Percentiles rank a stretch among this genome's conserved stretches.
Conservation (phyloP, 805 yeast genomes). For the Ogataea philodendri region DNA sequence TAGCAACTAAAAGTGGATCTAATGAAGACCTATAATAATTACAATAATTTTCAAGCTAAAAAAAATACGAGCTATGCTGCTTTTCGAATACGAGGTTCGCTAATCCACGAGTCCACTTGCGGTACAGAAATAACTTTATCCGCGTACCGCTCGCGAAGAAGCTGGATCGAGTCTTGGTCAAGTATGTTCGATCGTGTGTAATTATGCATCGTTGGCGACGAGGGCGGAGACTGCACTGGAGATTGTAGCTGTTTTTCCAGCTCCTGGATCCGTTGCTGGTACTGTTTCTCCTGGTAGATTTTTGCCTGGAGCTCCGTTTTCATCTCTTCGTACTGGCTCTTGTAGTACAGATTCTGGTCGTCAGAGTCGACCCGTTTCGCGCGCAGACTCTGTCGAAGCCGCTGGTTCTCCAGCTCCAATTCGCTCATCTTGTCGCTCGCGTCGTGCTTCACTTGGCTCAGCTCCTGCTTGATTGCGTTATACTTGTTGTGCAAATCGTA, state of each 20-base stretch:
- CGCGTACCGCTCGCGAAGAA: conserved; percentile 15
- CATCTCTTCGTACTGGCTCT: conserved; percentile 22
- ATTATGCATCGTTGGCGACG: background rate
- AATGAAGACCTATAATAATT: too few relatives aligned
- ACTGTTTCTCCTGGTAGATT: conserved; percentile 12
- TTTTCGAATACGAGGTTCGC: conserved; percentile 17
- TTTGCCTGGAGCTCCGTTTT: conserved; percentile 12
- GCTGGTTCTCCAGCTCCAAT: conserved; percentile 12
- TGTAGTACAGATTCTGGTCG: conserved; percentile 15
- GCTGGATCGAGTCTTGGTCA: conserved; percentile 21
- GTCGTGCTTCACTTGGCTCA: conserved; percentile 5
- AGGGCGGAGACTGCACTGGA: background rate
- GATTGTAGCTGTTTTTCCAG: conserved; percentile 5
- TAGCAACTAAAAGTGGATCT: too few relatives aligned
- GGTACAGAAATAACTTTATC: conserved; percentile 14
- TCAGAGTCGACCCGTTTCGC: conserved; percentile 5
- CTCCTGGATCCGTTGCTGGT: conserved; percentile 9
- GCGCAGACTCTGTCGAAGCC: conserved; percentile 12
- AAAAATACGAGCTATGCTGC: background rate
- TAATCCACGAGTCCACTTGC: conserved; percentile 17
- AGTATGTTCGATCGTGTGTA: conserved; percentile 8
- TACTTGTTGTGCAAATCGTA: conserved; percentile 24
- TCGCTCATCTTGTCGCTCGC: conserved; percentile 3
- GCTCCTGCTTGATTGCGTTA: conserved; percentile 10
- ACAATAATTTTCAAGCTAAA: background rate